Conservation (phyloP, 495 filamentous ascomycete species). For the Chaetomium cochliodes region DNA sequence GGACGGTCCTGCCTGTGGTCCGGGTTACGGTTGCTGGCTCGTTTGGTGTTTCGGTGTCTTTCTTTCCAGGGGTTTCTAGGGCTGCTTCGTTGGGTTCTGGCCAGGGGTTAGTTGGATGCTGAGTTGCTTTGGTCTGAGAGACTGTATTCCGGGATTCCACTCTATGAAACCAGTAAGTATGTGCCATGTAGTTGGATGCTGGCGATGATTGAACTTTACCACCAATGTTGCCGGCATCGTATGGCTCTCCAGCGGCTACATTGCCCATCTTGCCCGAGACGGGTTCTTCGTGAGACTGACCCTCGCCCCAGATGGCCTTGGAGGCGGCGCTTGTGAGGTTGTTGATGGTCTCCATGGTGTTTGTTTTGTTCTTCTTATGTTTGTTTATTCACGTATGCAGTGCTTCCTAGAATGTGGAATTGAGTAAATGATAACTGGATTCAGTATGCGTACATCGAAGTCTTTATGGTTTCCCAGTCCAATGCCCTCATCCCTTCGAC, state of each 20-base stretch:
- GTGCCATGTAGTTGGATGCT: conserved; percentile 2
- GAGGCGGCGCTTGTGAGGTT: conserved; percentile 47
- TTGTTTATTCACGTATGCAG: too few relatives aligned
- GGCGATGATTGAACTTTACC: conserved; percentile 19
- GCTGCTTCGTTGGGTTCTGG: conserved; percentile 13
- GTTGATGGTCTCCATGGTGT: conserved; percentile 55
- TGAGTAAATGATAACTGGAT: too few relatives aligned
- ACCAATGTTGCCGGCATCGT: conserved; percentile 58
- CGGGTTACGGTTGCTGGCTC: conserved; percentile 5
- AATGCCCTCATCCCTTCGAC: conserved; percentile 3
- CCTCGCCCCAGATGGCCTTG: conserved; percentile 53
- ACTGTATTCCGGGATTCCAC: not conserved
- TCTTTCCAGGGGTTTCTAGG: not conserved
- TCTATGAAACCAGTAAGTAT: not conserved
- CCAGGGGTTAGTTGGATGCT: not conserved
- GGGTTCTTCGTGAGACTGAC: conserved; percentile 46
- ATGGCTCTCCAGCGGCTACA: conserved; percentile 56
- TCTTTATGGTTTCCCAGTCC: not conserved
- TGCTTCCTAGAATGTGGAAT: too few relatives aligned
- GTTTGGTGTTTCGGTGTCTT: not conserved
- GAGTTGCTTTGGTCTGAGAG: not conserved
- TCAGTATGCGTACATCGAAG: too few relatives aligned
- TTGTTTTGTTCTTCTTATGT: not conserved
- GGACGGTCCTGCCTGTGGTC: conserved; percentile 4
- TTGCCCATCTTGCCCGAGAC: conserved; percentile 53